Evolutionary conservation across 2,329 filamentous ascomycete species (phyloP), one percentile per base, ranked within the genome.

Genomic region (Calonectria ilicicola): DNA sequence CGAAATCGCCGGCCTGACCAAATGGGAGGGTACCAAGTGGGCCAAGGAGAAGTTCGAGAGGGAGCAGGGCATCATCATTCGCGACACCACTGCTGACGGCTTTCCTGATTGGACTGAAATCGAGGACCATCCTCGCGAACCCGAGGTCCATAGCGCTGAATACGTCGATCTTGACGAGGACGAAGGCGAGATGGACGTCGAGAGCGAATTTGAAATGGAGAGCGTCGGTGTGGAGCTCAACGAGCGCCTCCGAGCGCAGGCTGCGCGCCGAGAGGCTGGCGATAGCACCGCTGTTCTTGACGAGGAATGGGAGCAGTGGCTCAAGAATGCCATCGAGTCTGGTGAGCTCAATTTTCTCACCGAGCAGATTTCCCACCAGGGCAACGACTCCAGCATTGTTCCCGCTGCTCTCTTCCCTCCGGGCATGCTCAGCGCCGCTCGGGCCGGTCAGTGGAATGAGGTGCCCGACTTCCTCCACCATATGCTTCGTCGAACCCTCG

Each of bases 11-110:
- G 87, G 87, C 62, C 86, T 96, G 81, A 95, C 94, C 71, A 93
- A 94, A 80, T 96, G 94, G 94, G 94, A 96, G 85, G 94, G 94
- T 70, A 96, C 94, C 12, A 91, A 92, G 74, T 96, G 94, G 94
- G 94, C 94, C 73, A 93, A 95, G 81, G 93, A 95, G 81, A 90
- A 93, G 67, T 96, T 92, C 80, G 94, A 96, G 86, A 89, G 89
- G 70, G 94, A 96, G 80, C 93, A 95, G 79, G 91, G 91, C 40
- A 88, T 93, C 71, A 85, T 84, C 35, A 95, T 96, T 74, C 84
- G 86, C 60, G 94, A 96, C 80, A 95, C 94, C 7, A 92, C 93
- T 1, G 90, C 89, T 65, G 92, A 94, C 78, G 92, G 90, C 27
- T 92, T 96, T 70, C 85, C 86, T 4, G 88, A 90, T 72, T 95